Evolutionary conservation across 1,139 yeast species (phyloP).

Genomic region (Debaryomycetaceae sp.): DNA sequence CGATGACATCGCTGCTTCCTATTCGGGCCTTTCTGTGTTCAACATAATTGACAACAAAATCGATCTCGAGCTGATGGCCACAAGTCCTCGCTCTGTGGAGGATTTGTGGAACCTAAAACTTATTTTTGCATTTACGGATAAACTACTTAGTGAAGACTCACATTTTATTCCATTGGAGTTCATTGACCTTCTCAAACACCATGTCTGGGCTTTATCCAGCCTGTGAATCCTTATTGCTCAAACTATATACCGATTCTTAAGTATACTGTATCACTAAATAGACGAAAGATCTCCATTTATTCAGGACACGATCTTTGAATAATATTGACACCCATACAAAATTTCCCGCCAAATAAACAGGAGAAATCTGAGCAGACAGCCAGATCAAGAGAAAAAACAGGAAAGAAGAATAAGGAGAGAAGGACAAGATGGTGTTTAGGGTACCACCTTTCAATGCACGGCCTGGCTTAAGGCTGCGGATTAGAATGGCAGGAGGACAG

Average conservation of each 20-base stretch:
- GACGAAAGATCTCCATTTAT: not conserved
- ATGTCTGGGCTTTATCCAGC: slow-evolving; percentile 23
- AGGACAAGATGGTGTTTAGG: slow-evolving; percentile 20
- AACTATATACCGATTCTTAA: not conserved
- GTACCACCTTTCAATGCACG: slow-evolving; percentile 17
- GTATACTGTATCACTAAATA: not conserved
- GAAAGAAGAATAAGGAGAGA: not conserved
- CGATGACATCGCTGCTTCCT: slow-evolving; percentile 4
- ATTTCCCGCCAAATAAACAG: not conserved
- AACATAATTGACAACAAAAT: slow-evolving; percentile 56
- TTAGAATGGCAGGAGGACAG: slow-evolving; percentile 15
- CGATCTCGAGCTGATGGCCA: slow-evolving; percentile 47
- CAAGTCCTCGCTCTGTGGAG: slow-evolving; percentile 43
- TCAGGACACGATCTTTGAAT: not conserved
- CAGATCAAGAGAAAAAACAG: not conserved
- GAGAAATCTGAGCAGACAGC: not conserved
- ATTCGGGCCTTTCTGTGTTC: slow-evolving; percentile 32
- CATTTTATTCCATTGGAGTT: slow-evolving; percentile 47
- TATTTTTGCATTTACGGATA: slow-evolving; percentile 61
- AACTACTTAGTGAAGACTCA: slow-evolving; percentile 26
- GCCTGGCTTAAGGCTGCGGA: slow-evolving; percentile 7
- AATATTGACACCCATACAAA: not conserved
- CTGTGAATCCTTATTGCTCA: not conserved
- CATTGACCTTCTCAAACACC: slow-evolving; percentile 49
- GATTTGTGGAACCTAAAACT: slow-evolving; percentile 67